Conservation (phyloP, 805 yeast genomes). For the Candida vaughaniae region DNA sequence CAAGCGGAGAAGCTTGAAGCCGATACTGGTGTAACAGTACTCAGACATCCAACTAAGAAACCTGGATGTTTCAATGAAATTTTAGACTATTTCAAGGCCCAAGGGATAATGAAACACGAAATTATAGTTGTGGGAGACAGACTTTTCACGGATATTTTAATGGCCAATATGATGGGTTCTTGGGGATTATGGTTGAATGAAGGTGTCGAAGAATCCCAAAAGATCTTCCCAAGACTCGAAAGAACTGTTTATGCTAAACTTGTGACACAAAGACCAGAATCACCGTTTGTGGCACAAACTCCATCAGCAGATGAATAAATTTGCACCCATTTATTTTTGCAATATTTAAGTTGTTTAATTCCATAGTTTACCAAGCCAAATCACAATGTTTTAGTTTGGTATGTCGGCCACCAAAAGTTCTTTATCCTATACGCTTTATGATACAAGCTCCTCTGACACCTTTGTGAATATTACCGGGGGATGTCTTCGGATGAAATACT, state of each 20-base stretch:
- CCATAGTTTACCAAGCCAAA: neutral
- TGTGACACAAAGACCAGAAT: slow-evolving; percentile 17
- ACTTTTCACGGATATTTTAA: slow-evolving; percentile 82
- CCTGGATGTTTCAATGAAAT: slow-evolving; percentile 81
- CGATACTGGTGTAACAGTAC: slow-evolving; percentile 65
- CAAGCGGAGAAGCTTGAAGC: slow-evolving; percentile 66
- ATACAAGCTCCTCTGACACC: too few relatives aligned
- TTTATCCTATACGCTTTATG: too few relatives aligned
- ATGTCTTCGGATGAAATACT: too few relatives aligned
- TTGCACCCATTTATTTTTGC: neutral
- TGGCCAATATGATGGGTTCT: slow-evolving; percentile 94
- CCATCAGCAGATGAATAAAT: slow-evolving; percentile 2
- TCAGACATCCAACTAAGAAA: slow-evolving; percentile 72
- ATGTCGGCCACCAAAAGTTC: too few relatives aligned
- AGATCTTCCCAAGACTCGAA: slow-evolving; percentile 54
- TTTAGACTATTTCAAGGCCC: slow-evolving; percentile 51
- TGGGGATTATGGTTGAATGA: slow-evolving; percentile 79
- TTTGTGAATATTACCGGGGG: too few relatives aligned
- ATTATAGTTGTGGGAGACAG: slow-evolving; percentile 91
- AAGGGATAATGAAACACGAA: slow-evolving; percentile 36
- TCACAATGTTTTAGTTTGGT: neutral
- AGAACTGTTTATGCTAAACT: slow-evolving; percentile 32
- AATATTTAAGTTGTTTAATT: neutral
- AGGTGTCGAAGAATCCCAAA: slow-evolving; percentile 64
- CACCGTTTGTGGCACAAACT: slow-evolving; percentile 21